A percentile compares a stretch with the other conserved stretches of the same genome.
phyloP scores from a whole-genome alignment of 176 grass and related monocot genomes.

The bread wheat (Triticum aestivum) region DNA sequence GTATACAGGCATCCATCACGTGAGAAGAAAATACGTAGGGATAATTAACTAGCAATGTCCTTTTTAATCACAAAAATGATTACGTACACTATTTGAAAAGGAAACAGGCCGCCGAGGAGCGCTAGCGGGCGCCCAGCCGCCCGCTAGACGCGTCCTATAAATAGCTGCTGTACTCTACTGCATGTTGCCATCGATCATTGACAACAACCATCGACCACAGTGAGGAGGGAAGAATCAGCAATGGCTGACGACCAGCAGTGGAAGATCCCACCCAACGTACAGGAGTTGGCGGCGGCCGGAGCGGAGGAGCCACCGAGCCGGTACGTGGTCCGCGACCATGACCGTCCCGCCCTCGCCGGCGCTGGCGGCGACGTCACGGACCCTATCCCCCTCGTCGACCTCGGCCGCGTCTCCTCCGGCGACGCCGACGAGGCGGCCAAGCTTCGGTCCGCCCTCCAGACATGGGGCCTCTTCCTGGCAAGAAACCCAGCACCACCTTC shows the following conservation, averaged over 20 bases:
- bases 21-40: too few relatives aligned
- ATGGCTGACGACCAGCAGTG: not conserved
- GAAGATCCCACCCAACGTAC: constrained; percentile 6
- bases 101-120: too few relatives aligned
- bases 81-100: too few relatives aligned
- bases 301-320: constrained; percentile 2
- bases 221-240: not conserved
- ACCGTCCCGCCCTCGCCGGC: not conserved
- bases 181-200: too few relatives aligned
- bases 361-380: not conserved
- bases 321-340: constrained; percentile 14
- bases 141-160: too few relatives aligned
- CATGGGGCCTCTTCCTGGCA: constrained; percentile 57
- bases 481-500: not conserved
- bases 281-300: not conserved
- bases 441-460: constrained; percentile 23
- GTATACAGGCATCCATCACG: too few relatives aligned
- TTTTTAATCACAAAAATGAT: too few relatives aligned
- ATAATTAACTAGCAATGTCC: too few relatives aligned
- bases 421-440: constrained; percentile 17
- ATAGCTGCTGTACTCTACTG: too few relatives aligned
- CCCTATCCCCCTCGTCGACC: constrained; percentile 35
- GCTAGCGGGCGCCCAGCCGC: too few relatives aligned
- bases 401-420: not conserved
- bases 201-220: too few relatives aligned